phyloP scores from a whole-genome alignment of 2,329 filamentous ascomycete genomes.

The Nemania sp. region DNA sequence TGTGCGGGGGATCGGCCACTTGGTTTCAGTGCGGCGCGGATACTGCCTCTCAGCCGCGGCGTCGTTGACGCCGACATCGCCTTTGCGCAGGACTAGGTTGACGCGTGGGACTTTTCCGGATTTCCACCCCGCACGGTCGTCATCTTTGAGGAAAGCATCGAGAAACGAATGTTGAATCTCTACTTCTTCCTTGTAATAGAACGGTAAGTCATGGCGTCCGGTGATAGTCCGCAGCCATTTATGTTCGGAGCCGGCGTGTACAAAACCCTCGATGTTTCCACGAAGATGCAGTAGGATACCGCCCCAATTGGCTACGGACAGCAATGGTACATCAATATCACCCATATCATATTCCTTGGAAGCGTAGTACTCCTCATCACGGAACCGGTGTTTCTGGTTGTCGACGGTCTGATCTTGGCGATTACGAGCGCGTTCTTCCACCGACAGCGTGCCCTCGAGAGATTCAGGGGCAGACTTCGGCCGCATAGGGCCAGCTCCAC shows the following conservation, averaged over 20 bases:
- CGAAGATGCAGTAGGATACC: constrained; percentile 70
- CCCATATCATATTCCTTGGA: constrained; percentile 66
- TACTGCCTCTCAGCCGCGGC: constrained; percentile 61
- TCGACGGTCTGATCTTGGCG: constrained; percentile 52
- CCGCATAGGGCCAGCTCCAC: background rate
- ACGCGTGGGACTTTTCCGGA: constrained; percentile 63
- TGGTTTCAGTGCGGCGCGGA: constrained; percentile 57
- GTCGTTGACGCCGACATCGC: constrained; percentile 69
- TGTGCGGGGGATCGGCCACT: constrained; percentile 70
- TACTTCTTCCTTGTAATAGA: constrained; percentile 71
- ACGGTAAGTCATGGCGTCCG: constrained; percentile 71
- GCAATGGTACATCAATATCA: constrained; percentile 68
- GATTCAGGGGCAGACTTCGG: constrained; percentile 44
- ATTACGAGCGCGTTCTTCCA: constrained; percentile 54
- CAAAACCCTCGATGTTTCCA: constrained; percentile 69
- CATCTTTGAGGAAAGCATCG: constrained; percentile 70
- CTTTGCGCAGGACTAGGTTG: constrained; percentile 64
- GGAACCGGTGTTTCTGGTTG: constrained; percentile 56
- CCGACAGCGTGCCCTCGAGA: constrained; percentile 60
- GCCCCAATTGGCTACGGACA: constrained; percentile 72
- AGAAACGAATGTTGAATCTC: constrained; percentile 69
- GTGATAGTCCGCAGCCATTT: constrained; percentile 73
- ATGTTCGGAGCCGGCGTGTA: constrained; percentile 63
- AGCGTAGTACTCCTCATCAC: constrained; percentile 66
- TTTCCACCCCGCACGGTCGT: constrained; percentile 66